Percentiles rank a stretch among this genome's conserved stretches.
phyloP scores from a whole-genome alignment of 805 yeast species.

The Wickerhamiella occidentalis region DNA sequence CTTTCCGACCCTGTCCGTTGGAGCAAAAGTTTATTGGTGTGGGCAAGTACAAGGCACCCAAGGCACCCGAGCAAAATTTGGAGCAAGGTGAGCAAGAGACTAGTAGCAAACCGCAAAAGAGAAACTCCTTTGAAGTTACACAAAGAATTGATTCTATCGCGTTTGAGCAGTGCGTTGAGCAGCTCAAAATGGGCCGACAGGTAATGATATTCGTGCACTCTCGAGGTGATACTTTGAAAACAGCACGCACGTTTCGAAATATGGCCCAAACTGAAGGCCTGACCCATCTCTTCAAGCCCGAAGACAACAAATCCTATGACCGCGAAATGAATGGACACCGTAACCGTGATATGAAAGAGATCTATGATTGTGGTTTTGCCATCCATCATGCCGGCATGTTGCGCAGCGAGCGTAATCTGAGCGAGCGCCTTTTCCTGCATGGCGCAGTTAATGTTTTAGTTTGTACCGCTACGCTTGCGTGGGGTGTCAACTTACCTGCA shows the following conservation, averaged over 20 bases:
- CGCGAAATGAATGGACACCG: slow-evolving; percentile 58
- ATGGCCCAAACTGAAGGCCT: slow-evolving; percentile 57
- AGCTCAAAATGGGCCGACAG: slow-evolving; percentile 60
- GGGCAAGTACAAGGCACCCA: slow-evolving; percentile 48
- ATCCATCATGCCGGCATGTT: slow-evolving; percentile 97
- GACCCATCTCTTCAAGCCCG: slow-evolving; percentile 44
- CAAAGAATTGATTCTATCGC: slow-evolving; percentile 65
- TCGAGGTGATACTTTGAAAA: slow-evolving; percentile 79
- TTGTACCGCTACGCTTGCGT: slow-evolving; percentile 95
- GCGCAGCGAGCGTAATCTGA: slow-evolving; percentile 75
- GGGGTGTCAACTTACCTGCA: slow-evolving; percentile 99
- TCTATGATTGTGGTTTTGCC: slow-evolving; percentile 61
- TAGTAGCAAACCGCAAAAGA: slow-evolving; percentile 29
- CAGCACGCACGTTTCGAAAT: slow-evolving; percentile 59
- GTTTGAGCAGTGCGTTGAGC: slow-evolving; percentile 61
- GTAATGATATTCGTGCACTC: slow-evolving; percentile 97
- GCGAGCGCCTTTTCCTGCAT: slow-evolving; percentile 72
- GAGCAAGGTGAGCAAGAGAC: neutral
- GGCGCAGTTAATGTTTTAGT: slow-evolving; percentile 85
- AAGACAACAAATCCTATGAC: slow-evolving; percentile 32
- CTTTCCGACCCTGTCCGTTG: slow-evolving; percentile 88
- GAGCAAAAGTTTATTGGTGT: slow-evolving; percentile 83
- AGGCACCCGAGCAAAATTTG: slow-evolving; percentile 45
- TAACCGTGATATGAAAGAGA: slow-evolving; percentile 67
- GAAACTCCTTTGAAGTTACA: slow-evolving; percentile 32